These are phyloP conservation scores for Mucor saturninus DNA, from an alignment of 371 early-diverging fungal species.

Conservation along the genomic window DNA sequence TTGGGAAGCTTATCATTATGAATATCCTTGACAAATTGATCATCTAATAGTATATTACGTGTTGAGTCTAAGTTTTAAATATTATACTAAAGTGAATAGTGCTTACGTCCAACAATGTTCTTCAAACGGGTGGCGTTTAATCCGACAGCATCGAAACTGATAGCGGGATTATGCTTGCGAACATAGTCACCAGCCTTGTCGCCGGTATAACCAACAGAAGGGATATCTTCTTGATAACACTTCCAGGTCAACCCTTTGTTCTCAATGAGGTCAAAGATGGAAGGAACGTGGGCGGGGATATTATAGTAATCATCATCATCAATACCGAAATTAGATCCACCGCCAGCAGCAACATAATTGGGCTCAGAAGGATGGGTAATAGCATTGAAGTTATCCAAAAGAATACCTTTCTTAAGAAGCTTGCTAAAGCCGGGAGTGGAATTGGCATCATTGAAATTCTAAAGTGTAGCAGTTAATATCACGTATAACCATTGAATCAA, in stretches of 20 bases:
- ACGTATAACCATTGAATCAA: neutral
- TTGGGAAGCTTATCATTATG: constrained; percentile 28
- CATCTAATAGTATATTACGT: constrained; percentile 4
- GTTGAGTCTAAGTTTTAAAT: neutral
- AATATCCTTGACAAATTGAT: constrained; percentile 30
- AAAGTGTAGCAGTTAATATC: constrained; percentile 16
- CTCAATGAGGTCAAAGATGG: constrained; percentile 64
- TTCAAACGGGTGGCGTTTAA: constrained; percentile 37
- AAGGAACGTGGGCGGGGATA: constrained; percentile 28
- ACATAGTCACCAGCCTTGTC: constrained; percentile 32
- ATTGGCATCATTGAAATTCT: constrained; percentile 31
- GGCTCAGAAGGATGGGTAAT: constrained; percentile 59
- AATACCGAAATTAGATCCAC: constrained; percentile 30
- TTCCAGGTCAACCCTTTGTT: constrained; percentile 63
- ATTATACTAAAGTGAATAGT: neutral
- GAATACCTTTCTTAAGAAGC: constrained; percentile 40
- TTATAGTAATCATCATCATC: constrained; percentile 31
- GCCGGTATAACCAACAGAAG: constrained; percentile 51
- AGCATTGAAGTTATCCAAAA: constrained; percentile 51
- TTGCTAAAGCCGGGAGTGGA: constrained; percentile 22
- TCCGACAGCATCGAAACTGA: constrained; percentile 51
- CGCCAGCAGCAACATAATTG: constrained; percentile 50
- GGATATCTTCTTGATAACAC: constrained; percentile 60
- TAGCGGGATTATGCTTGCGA: constrained; percentile 60
- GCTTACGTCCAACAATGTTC: constrained; percentile 45